A percentile compares a stretch with the other conserved stretches of the same genome.
Evolutionary conservation across 495 filamentous ascomycete species (phyloP).

Genomic region (Aspergillus haitiensis): DNA sequence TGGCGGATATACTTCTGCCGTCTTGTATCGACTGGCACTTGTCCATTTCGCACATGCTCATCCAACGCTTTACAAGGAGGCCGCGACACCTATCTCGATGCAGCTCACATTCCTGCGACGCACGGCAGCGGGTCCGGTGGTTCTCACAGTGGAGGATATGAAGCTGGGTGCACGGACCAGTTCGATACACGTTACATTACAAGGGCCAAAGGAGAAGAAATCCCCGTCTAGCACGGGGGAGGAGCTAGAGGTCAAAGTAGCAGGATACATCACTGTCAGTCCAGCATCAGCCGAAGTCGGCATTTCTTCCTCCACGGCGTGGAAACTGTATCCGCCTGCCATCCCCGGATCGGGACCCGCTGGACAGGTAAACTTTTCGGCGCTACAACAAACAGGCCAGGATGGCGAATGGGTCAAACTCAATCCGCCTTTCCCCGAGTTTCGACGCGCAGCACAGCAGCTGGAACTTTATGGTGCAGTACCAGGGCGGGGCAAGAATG

Average conservation of each 20-base stretch:
- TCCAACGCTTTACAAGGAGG: conserved; percentile 57
- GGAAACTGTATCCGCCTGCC: conserved; percentile 48
- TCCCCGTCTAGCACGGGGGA: not conserved
- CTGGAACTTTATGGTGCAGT: conserved; percentile 58
- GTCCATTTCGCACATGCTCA: conserved; percentile 68
- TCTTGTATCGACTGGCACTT: conserved; percentile 60
- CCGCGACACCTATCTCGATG: conserved; percentile 56
- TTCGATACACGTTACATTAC: conserved; percentile 67
- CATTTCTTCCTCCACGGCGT: conserved; percentile 54
- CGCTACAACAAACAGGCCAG: conserved; percentile 40
- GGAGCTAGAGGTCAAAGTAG: conserved; percentile 54
- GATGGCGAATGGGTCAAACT: conserved; percentile 35
- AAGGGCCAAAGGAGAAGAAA: conserved; percentile 40
- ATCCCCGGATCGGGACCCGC: conserved; percentile 32
- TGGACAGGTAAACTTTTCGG: conserved; percentile 27
- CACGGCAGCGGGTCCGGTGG: conserved; percentile 61
- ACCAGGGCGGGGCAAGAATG: conserved; percentile 27
- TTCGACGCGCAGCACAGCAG: conserved; percentile 56
- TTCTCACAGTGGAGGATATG: conserved; percentile 64
- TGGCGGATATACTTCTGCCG: conserved; percentile 72
- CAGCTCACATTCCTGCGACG: conserved; percentile 74
- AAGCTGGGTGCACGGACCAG: conserved; percentile 73
- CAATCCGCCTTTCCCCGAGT: conserved; percentile 43
- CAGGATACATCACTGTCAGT: conserved; percentile 68
- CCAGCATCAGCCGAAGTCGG: conserved; percentile 61